Conservation (phyloP, 331 rosid species). For the Phaseolus coccineus region DNA sequence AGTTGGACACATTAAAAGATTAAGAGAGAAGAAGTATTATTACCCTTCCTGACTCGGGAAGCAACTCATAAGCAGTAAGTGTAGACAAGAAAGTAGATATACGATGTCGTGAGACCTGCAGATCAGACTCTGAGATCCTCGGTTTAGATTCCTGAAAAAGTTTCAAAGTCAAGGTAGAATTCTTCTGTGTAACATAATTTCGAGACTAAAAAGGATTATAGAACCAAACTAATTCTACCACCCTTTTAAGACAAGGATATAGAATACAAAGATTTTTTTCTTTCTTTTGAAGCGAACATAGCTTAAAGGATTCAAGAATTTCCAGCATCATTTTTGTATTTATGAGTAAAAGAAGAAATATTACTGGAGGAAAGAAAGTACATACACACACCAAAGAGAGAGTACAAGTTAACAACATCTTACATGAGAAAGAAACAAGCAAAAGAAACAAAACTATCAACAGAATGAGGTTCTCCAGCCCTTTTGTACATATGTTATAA, state of each 20-base stretch:
- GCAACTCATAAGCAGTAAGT: constrained; percentile 51
- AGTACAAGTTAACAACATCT: not conserved
- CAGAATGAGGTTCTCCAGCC: not conserved
- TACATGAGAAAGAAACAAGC: not conserved
- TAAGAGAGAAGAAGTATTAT: constrained; percentile 30
- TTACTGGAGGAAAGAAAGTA: not conserved
- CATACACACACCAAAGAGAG: not conserved
- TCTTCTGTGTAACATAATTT: constrained; percentile 24
- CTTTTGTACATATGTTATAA: not conserved
- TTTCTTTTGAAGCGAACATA: not conserved
- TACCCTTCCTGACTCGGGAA: constrained; percentile 57
- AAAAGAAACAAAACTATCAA: not conserved
- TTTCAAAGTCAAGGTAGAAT: constrained; percentile 33
- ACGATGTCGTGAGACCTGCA: constrained; percentile 42
- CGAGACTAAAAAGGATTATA: constrained; percentile 13
- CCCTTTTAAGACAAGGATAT: constrained; percentile 2
- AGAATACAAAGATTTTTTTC: not conserved
- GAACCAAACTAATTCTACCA: constrained; percentile 5
- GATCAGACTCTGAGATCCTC: constrained; percentile 44
- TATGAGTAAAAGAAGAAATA: not conserved
- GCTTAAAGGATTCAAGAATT: not conserved
- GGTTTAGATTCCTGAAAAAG: constrained; percentile 46
- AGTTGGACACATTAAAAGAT: not conserved
- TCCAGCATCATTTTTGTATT: not conserved
- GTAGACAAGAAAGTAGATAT: constrained; percentile 51